Evolutionary conservation across 768 basidiomycete species (phyloP).

Genomic region (Serendipita indica): DNA sequence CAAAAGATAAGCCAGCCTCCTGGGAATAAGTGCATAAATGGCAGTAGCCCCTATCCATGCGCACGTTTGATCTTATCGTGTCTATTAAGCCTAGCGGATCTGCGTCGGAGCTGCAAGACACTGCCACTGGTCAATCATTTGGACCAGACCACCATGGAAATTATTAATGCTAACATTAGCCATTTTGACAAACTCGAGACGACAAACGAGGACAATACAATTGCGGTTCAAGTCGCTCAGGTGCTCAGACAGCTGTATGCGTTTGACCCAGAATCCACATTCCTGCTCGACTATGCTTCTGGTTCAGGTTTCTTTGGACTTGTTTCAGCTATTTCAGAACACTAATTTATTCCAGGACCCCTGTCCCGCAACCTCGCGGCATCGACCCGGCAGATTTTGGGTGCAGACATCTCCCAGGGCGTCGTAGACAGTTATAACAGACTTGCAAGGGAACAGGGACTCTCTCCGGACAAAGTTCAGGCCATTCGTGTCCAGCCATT

Average conservation of each 20-base stretch:
- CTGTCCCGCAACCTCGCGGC: constrained; percentile 47
- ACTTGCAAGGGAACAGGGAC: constrained; percentile 43
- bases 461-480: constrained; percentile 29
- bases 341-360: constrained; percentile 30
- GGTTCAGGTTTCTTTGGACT: constrained; percentile 37
- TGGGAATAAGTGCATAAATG: too few species aligned
- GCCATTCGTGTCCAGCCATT: constrained; percentile 3
- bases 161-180: constrained; percentile 24
- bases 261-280: constrained; percentile 42
- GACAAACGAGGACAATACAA: constrained; percentile 19
- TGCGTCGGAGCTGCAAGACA: too few species aligned
- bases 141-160: constrained; percentile 1
- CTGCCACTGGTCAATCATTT: background rate
- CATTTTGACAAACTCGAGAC: constrained; percentile 28
- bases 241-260: constrained; percentile 26
- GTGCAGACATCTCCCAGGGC: constrained; percentile 59
- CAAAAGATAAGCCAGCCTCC: too few species aligned
- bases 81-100: too few species aligned
- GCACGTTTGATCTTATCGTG: too few species aligned
- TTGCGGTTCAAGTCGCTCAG: constrained; percentile 16
- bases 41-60: too few species aligned
- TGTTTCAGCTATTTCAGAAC: background rate
- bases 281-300: constrained; percentile 60
- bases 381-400: constrained; percentile 46
- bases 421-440: constrained; percentile 55